Evolutionary conservation across 2,329 filamentous ascomycete species (phyloP).

Genomic region (Didymella keratinophila): DNA sequence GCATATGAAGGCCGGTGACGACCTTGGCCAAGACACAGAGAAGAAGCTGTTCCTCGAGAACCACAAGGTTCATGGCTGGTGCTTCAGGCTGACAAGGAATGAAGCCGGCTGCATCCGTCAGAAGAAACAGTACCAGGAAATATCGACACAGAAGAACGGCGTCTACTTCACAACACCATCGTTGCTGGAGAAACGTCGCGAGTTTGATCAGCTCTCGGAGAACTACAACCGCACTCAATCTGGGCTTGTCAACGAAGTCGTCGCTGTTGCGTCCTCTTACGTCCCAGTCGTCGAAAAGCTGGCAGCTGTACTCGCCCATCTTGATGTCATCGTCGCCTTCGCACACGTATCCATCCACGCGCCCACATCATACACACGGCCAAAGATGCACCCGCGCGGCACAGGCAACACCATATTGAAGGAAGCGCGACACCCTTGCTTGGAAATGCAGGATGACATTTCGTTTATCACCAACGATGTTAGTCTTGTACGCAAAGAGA

Average conservation of each 20-base stretch:
- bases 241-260: slow-evolving; percentile 89
- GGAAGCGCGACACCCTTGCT: slow-evolving; percentile 93
- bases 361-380: slow-evolving; percentile 87
- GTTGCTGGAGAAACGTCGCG: slow-evolving; percentile 80
- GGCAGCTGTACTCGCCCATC: slow-evolving; percentile 85
- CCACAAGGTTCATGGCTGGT: slow-evolving; percentile 95
- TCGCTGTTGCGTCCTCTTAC: slow-evolving; percentile 92
- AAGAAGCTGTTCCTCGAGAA: slow-evolving; percentile 99
- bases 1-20: slow-evolving; percentile 76
- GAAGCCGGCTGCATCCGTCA: slow-evolving; percentile 94
- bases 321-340: slow-evolving; percentile 94
- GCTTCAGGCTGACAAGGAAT: slow-evolving; percentile 87
- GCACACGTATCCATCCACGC: slow-evolving; percentile 94
- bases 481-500: slow-evolving; percentile 75
- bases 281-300: slow-evolving; percentile 90
- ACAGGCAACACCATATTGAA: slow-evolving; percentile 88
- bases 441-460: slow-evolving; percentile 98
- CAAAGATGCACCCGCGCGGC: slow-evolving; percentile 87
- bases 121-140: slow-evolving; percentile 88
- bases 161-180: slow-evolving; percentile 94
- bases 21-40: slow-evolving; percentile 90
- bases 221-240: slow-evolving; percentile 96
- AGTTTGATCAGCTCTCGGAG: slow-evolving; percentile 91
- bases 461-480: slow-evolving; percentile 99
- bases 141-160: slow-evolving; percentile 97